phyloP scores from a whole-genome alignment of 2,329 filamentous ascomycete genomes.

The Periglandula ipomoeae region DNA sequence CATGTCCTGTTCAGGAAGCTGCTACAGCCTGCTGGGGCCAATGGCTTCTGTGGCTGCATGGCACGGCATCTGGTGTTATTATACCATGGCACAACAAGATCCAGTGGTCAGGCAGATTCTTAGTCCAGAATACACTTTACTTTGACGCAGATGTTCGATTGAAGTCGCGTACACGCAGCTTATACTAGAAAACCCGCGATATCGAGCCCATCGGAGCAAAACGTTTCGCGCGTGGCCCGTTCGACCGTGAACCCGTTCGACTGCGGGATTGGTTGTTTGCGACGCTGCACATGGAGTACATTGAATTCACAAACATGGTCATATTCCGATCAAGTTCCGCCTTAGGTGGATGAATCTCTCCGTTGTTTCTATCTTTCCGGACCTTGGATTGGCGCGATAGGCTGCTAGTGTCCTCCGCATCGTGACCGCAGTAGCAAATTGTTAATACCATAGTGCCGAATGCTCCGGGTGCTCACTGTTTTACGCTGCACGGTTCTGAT shows the following conservation, averaged over 20 bases:
- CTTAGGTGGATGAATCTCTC: no score
- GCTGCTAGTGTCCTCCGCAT: background rate
- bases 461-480: background rate
- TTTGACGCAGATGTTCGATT: background rate
- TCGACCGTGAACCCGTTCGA: no score
- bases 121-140: background rate
- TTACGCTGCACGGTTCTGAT: background rate
- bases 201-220: no score
- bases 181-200: no score
- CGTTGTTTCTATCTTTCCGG: background rate
- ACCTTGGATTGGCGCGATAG: background rate
- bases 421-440: background rate
- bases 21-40: background rate
- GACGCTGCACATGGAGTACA: no score
- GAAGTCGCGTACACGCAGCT: background rate
- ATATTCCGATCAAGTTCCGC: no score
- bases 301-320: no score
- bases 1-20: background rate
- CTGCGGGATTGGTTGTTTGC: no score
- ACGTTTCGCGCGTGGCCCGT: no score
- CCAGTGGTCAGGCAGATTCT: background rate
- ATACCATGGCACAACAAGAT: background rate
- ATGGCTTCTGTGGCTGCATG: background rate
- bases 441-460: background rate
- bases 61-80: background rate